Evolutionary conservation across 768 basidiomycete species (phyloP), one percentile per base, ranked within the genome.

Genomic region (Phlebiopsis flavidoalba): DNA sequence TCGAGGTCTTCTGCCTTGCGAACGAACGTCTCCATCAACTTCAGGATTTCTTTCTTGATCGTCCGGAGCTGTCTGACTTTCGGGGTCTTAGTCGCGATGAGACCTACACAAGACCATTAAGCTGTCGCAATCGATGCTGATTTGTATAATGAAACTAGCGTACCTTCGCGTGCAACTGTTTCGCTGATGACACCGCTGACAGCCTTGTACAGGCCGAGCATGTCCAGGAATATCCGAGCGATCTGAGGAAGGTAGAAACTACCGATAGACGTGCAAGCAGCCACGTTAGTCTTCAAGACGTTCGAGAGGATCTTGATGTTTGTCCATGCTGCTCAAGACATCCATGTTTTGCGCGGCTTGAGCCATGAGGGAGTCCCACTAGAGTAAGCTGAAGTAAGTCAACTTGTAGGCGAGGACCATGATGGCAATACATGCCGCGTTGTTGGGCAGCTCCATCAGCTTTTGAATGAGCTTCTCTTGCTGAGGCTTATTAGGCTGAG

Each of bases 311-410:
- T 95, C 74, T 98, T 98, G 76, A 98, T 93, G 72, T 98, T n/a
- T 98, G 60, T 98, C 96, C 19, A 83, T 77, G 71, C 89, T 93
- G 54, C 87, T 85, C 55, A 99, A 80, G 12, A 99, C 94, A 64
- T 98, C 95, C 75, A 95, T 88, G 66, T 84, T 95, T 69, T 88
- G 87, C 1, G 91, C 87, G 1, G 97, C 97, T 77, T 98, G 95
- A 31, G 87, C 82, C 96, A 99, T 99, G 54, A 98, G 77, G 14
- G 89, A 90, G 73, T 98, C 95, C 97, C 97, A 99, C 93, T 98
- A 62, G 35, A 22, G 15, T 6, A n/a, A 3, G 17, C 2, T 37
- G 24, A 21, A 52, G 10, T 54, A 8, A 57, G 31, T 22, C 24
- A 17, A 43, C 40, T 26, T 51, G 15, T 22, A 58, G 3, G 31